These are phyloP conservation scores for Jimgerdemannia flammicorona DNA, from an alignment of 192 early-diverging fungal genomes.

Conservation along the genomic window DNA sequence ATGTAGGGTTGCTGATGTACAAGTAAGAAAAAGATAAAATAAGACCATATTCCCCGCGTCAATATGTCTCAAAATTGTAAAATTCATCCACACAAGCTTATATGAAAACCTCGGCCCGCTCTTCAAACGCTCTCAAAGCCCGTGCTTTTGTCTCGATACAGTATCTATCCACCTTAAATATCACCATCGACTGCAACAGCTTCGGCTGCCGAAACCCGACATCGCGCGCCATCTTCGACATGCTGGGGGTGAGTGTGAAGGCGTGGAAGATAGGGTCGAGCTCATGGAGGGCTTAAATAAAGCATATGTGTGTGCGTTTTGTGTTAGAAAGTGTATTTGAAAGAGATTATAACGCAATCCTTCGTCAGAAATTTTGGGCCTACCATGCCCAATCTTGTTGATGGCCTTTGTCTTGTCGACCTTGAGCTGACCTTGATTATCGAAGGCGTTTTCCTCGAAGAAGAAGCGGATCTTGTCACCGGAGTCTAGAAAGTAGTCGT, in stretches of 20 bases:
- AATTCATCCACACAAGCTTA: no score
- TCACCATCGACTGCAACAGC: constrained; percentile 89
- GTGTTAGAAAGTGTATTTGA: no score
- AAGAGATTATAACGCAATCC: no score
- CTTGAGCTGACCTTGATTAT: constrained; percentile 54
- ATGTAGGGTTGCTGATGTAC: constrained; percentile 44
- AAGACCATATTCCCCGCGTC: no score
- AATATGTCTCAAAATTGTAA: no score
- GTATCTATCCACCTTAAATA: constrained; percentile 57
- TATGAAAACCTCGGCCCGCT: no score
- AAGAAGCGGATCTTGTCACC: constrained; percentile 86
- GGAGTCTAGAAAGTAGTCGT: constrained; percentile 85
- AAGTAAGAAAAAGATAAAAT: constrained; percentile 3
- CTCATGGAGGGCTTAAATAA: constrained; percentile 64
- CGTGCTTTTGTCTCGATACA: no score
- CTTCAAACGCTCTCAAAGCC: no score
- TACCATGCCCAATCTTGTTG: constrained; percentile 92
- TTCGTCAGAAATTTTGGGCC: background rate
- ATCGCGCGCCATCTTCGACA: constrained; percentile 50
- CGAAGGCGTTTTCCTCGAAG: constrained; percentile 83
- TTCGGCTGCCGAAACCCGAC: constrained; percentile 69
- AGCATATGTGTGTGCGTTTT: no score
- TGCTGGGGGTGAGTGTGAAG: constrained; percentile 52
- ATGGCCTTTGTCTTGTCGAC: constrained; percentile 63
- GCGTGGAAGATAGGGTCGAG: constrained; percentile 68